Evolutionary conservation across 371 early-diverging fungal genomes (phyloP), one percentile per base, ranked within the genome.

Genomic region (Mortierella sp.): DNA sequence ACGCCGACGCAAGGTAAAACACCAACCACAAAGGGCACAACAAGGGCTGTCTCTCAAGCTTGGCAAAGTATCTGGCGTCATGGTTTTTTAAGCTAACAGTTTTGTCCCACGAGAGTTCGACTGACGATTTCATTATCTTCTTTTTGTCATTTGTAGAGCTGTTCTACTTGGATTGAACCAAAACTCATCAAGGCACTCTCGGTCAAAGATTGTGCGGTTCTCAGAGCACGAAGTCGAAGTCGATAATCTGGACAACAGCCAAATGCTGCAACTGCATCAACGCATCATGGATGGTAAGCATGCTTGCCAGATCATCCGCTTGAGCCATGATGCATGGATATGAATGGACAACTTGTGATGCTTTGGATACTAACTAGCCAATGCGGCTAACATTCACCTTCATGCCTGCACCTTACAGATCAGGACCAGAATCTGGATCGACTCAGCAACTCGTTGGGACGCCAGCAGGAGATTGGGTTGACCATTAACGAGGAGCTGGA

Each of bases 391-490:
- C 46, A 37, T 61, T 11, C 44, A 46, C 67, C 13, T 37, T 6
- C 40, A 48, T 69, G 21, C 73, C 19, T 19, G 24, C 19, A 16
- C 2, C 24, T n/a, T 53, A 19, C 77, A 94, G 95, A 95, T 53
- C 96, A 96, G 86, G 96, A 96, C 86, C 80, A 89, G 28, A 94
- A 95, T 74, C 82, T 96, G 71, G 96, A 96, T 87, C 88, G 89
- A 46, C 86, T 96, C 31, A 89, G 91, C 34, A 89, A 88, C 13
- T 89, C 93, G 26, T 89, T 96, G 46, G 88, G 90, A n/a, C 93
- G 96, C 70, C 96, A 96, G 77, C 90, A 92, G 81, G 93, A 94
- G 69, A 82, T 96, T 9, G 96, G 96, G 0, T 43, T 95, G 43
- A 76, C 92, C 84, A 96, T 96, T 76, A 92, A 91, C 28, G 95